A percentile compares a stretch with the other conserved stretches of the same genome.
These are phyloP conservation scores for Choanephora cucurbitarum DNA, from an alignment of 371 early-diverging fungal species.

Conservation along the genomic window DNA sequence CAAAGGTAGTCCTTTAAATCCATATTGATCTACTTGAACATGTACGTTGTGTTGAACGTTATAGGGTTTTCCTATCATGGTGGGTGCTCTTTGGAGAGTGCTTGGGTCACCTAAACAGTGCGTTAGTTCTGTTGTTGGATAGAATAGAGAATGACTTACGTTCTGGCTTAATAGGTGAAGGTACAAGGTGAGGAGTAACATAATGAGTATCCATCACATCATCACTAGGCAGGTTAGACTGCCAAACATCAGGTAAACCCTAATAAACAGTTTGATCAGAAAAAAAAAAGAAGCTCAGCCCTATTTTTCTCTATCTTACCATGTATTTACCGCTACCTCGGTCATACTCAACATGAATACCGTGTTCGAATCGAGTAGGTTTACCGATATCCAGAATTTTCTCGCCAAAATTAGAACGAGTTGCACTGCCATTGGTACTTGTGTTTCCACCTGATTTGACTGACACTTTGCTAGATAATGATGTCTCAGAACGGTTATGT, in stretches of 20 bases:
- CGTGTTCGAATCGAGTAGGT: conserved; percentile 68
- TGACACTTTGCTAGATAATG: conserved; percentile 45
- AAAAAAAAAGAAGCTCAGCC: background rate
- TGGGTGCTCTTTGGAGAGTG: conserved; percentile 20
- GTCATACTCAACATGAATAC: conserved; percentile 70
- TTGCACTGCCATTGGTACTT: background rate
- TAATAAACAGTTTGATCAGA: conserved; percentile 12
- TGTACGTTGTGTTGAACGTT: conserved; percentile 66
- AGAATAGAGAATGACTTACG: conserved; percentile 10
- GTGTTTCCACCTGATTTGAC: conserved; percentile 24
- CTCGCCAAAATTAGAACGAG: conserved; percentile 28
- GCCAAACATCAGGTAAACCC: conserved; percentile 72
- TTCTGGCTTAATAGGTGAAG: conserved; percentile 40
- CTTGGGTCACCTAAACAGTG: conserved; percentile 20
- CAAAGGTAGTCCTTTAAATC: conserved; percentile 55
- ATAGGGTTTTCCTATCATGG: conserved; percentile 61
- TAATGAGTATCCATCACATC: conserved; percentile 66
- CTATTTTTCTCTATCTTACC: conserved; percentile 32
- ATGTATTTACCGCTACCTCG: conserved; percentile 61
- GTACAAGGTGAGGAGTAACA: conserved; percentile 66
- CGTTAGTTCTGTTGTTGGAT: background rate
- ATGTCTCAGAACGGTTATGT: conserved; percentile 37
- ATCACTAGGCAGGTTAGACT: conserved; percentile 59
- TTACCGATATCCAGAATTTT: conserved; percentile 63
- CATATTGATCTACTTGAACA: conserved; percentile 58